phyloP scores from a whole-genome alignment of 345 rosid genomes.

The Gossypium rotundifolium region DNA sequence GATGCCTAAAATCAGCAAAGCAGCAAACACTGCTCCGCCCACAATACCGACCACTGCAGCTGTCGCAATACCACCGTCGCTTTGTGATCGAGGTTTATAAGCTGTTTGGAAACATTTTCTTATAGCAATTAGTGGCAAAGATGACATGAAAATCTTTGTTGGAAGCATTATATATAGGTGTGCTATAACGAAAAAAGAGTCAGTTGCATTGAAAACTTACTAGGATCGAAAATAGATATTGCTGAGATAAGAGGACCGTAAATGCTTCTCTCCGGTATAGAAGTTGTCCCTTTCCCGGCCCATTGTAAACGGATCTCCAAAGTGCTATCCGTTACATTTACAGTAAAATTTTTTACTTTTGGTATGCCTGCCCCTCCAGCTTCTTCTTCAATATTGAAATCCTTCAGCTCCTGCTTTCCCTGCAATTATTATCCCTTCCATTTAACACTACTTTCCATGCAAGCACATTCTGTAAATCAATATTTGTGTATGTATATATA shows the following conservation, averaged over 20 bases:
- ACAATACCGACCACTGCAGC: neutral
- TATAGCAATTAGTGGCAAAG: neutral
- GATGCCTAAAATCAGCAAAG: conserved; percentile 15
- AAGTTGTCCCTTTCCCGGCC: conserved; percentile 58
- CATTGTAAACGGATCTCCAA: conserved; percentile 49
- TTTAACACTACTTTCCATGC: neutral
- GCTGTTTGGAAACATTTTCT: neutral
- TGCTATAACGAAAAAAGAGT: too few relatives aligned
- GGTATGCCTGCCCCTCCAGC: conserved; percentile 41
- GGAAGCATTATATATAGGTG: neutral
- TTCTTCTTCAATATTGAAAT: conserved; percentile 46
- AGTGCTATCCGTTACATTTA: conserved; percentile 21
- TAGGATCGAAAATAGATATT: conserved; percentile 28
- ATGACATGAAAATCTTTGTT: neutral
- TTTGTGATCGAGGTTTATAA: conserved; percentile 10
- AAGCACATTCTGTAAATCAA: neutral
- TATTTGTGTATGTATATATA: neutral
- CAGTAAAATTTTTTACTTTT: conserved; percentile 22
- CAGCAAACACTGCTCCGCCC: conserved; percentile 9
- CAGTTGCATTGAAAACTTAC: conserved; percentile 15
- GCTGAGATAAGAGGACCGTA: conserved; percentile 66
- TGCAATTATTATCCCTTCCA: conserved; percentile 9
- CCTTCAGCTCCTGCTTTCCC: conserved; percentile 40
- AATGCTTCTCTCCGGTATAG: conserved; percentile 26
- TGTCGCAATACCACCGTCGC: neutral